A percentile compares a stretch with the other conserved stretches of the same genome.
Conservation (phyloP, 805 yeast species). For the Peterozyma xylosa region DNA sequence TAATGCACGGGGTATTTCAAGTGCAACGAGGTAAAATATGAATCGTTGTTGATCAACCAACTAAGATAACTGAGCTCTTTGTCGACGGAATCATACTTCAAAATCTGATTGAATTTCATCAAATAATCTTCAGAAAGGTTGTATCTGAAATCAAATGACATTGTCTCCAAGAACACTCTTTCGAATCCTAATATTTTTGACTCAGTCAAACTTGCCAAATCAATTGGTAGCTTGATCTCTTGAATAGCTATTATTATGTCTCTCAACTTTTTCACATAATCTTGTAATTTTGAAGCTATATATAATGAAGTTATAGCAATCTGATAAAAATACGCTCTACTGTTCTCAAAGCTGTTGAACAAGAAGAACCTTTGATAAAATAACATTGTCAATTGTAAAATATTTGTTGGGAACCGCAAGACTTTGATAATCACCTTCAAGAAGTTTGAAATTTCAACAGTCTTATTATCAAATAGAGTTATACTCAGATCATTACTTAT, state of each 20-base stretch:
- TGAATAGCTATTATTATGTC: conserved; percentile 50
- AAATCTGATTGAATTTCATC: conserved; percentile 48
- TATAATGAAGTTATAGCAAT: conserved; percentile 66
- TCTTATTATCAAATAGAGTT: conserved; percentile 15
- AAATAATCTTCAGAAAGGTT: conserved; percentile 61
- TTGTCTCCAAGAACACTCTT: conserved; percentile 65
- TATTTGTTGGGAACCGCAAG: conserved; percentile 61
- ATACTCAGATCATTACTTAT: conserved; percentile 13
- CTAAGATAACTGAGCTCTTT: conserved; percentile 45
- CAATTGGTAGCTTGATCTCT: conserved; percentile 20
- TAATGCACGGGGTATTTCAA: conserved; percentile 70
- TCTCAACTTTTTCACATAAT: conserved; percentile 68
- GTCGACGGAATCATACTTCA: conserved; percentile 20
- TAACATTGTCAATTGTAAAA: conserved; percentile 63
- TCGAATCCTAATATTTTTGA: conserved; percentile 50
- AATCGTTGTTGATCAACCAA: conserved; percentile 76
- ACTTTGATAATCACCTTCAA: conserved; percentile 42
- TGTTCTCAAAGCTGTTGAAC: conserved; percentile 51
- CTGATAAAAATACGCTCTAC: conserved; percentile 37
- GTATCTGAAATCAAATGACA: conserved; percentile 73
- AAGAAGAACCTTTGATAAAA: conserved; percentile 67
- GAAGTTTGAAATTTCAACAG: conserved; percentile 40
- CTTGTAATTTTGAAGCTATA: conserved; percentile 73
- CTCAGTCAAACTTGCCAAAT: conserved; percentile 49
- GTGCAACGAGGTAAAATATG: conserved; percentile 59